These are phyloP conservation scores for Hypoxylon trugodes DNA, from an alignment of 495 filamentous ascomycete genomes.

Conservation along the genomic window DNA sequence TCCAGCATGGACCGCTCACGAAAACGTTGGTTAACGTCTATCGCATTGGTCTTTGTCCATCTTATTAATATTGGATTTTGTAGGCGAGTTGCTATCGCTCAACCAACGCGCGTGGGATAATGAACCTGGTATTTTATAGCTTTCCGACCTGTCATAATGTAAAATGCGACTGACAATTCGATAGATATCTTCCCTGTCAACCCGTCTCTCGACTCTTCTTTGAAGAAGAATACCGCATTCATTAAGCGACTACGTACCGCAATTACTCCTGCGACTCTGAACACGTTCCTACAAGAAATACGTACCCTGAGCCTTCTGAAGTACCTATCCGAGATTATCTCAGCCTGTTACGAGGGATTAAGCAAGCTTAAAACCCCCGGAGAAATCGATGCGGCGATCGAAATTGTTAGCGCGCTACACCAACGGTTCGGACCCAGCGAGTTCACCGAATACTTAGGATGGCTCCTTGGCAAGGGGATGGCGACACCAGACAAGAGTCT, in stretches of 20 bases:
- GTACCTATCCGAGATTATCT: conserved; percentile 97
- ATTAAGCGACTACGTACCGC: conserved; percentile 96
- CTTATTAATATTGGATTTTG: conserved; percentile 40
- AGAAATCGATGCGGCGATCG: conserved; percentile 90
- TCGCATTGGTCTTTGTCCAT: conserved; percentile 20
- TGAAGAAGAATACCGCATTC: conserved; percentile 99
- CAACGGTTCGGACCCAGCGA: conserved; percentile 92
- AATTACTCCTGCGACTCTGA: conserved; percentile 76
- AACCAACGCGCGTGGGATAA: conserved; percentile 90
- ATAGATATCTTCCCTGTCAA: conserved; percentile 82
- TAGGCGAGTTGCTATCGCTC: conserved; percentile 88
- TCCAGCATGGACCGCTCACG: conserved; percentile 80
- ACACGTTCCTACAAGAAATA: conserved; percentile 90
- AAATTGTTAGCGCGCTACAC: conserved; percentile 92
- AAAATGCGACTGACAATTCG: conserved; percentile 35
- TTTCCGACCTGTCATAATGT: conserved; percentile 2
- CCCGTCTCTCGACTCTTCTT: conserved; percentile 88
- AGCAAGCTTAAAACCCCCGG: conserved; percentile 88
- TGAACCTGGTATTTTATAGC: conserved; percentile 70
- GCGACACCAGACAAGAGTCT: conserved; percentile 89
- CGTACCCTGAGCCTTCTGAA: conserved; percentile 93
- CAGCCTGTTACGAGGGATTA: conserved; percentile 96
- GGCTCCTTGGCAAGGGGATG: conserved; percentile 90
- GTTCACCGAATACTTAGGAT: conserved; percentile 91
- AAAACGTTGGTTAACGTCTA: conserved; percentile 69